Evolutionary conservation across 1,139 yeast species (phyloP), one percentile per base, ranked within the genome.

Genomic region (Blastobotrys proliferans): DNA sequence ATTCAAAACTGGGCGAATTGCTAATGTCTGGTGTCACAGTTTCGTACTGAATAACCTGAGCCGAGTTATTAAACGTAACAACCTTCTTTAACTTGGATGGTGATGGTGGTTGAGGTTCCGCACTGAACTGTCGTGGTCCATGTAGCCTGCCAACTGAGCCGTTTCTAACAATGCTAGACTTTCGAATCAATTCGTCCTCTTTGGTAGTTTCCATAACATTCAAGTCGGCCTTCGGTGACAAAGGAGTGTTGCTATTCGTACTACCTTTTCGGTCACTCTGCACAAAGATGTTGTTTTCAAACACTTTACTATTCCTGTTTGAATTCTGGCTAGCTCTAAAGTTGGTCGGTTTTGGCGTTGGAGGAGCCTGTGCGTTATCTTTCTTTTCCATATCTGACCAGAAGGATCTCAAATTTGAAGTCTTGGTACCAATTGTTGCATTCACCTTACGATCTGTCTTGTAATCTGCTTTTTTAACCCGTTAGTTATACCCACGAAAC

Each of bases 11-110:
- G n/a, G n/a, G 43, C 6, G 55, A 46, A 27, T 64, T 65, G 3
- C 67, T 60, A 37, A 62, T 31, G 17, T 70, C 72, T 1, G 72
- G 70, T 1, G 70, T 66, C 22, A 55, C 50, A 19, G 64, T 58
- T 34, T 69, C 72, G 51, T 69, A 72, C 47, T 70, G 71, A 32
- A 72, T 60, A 9, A 71, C 64, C 50, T 71, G 63, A 37, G 63
- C 66, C 2, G 61, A 53, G 27, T 55, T 52, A 48, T 63, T 65
- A 42, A 64, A 64, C 2, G 61, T 62, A 20, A 64, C 68, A 10
- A 56, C 54, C 46, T 64, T 64, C 44, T 56, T 58, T 17, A 51
- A 47, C 36, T 47, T 49, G 9, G 55, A 40, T 14, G 55, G 53
- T 19, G 48, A 39, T 14, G 38, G 30, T 22, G 41, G 38, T 18